These are phyloP conservation scores for Monilinia laxa DNA, from an alignment of 2,329 filamentous ascomycete species.

Conservation along the genomic window DNA sequence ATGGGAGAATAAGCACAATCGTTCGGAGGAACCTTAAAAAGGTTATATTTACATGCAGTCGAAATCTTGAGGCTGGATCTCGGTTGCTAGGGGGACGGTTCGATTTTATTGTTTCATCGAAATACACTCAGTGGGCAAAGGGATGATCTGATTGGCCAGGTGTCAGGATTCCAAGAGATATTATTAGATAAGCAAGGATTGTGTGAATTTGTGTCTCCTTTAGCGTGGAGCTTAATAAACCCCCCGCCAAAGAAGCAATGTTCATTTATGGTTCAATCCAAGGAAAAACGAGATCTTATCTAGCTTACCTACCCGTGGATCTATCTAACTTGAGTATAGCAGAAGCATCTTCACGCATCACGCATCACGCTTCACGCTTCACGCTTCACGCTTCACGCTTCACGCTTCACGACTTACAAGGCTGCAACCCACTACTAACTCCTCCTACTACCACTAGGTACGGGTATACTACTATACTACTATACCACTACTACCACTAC, in stretches of 20 bases:
- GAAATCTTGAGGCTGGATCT: constrained; percentile 7
- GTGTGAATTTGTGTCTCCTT: no score
- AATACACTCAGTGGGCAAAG: background rate
- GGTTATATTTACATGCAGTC: constrained; percentile 14
- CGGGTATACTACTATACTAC: background rate
- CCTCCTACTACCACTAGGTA: background rate
- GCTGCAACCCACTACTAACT: constrained; percentile 6
- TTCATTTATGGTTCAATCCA: background rate
- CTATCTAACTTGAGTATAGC: background rate
- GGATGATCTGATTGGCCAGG: background rate
- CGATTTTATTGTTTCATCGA: background rate
- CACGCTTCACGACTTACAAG: constrained; percentile 19
- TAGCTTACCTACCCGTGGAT: background rate
- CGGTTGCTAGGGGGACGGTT: constrained; percentile 11
- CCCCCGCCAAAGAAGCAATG: constrained; percentile 15
- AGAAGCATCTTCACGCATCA: no score
- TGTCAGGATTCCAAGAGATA: background rate
- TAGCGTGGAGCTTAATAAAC: constrained; percentile 3
- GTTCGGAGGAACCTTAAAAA: constrained; percentile 15
- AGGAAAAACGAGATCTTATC: no score
- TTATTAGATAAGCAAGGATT: constrained; percentile 13
- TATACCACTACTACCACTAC: no score
- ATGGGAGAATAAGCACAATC: constrained; percentile 7
- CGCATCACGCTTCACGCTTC: constrained; percentile 12
- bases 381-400: constrained; percentile 12